Evolutionary conservation across 1,284 basidiomycete genomes (phyloP), one percentile per base, ranked within the genome.

Genomic region (Naganishia sp.): DNA sequence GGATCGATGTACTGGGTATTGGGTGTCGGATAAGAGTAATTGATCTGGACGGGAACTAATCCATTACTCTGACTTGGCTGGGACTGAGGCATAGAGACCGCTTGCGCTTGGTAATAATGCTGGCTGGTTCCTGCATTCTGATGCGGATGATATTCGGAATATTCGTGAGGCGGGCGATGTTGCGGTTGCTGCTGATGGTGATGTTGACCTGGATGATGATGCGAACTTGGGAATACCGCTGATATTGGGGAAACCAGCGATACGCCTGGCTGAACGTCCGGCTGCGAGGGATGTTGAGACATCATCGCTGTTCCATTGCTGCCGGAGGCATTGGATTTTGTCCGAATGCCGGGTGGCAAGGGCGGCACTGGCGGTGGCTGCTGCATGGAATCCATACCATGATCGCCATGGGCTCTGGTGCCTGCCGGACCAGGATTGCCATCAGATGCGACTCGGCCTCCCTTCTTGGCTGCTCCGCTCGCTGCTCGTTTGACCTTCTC

Each of bases 401-500:
- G 55, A 13, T 57, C 64, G 36, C 25, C 9, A 28, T 59, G 31
- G 9, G 42, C 28, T 23, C 56, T n/a, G 39, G 15, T 48, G 25
- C 25, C 18, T 23, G 64, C 15, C 13, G 57, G 28, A 23, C 54
- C 48, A 18, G 48, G 6, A 48, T 63, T 57, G 45, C 66, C 66
- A 15, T 63, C 66, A 10, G 54, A 63, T 31, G 31, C 44, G 9
- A 56, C 67, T 7, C 43, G 45, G 6, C 36, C 54, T 13, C 55
- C 46, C 28, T 56, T 45, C 21, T 68, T 60, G 2, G 68, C 36
- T 46, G 60, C 46, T 13, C 53, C 55, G 28, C 55, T 60, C 23
- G 54, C 50, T 15, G 68, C 59, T 28, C 54, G 43, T 57, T 68
- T 65, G 16, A 55, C 68, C 23, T 68, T 68, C 18, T 61, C 60